Conservation (phyloP, 345 rosid species). For the Nephelium lappaceum region DNA sequence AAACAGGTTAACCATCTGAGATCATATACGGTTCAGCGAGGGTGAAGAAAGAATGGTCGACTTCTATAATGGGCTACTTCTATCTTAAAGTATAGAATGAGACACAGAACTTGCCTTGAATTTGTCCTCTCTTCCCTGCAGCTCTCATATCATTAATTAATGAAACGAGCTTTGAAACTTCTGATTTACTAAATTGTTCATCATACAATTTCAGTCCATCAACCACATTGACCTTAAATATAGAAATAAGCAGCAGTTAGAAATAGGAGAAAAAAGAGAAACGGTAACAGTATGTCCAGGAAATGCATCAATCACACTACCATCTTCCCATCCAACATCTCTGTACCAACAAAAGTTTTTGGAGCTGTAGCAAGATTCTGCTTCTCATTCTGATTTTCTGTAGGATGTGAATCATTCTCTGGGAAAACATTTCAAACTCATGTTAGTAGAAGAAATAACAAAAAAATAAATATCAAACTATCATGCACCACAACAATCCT, state of each 20-base stretch:
- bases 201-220: constrained; percentile 89
- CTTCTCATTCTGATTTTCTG: constrained; percentile 45
- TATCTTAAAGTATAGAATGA: neutral
- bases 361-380: constrained; percentile 44
- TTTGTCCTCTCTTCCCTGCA: constrained; percentile 79
- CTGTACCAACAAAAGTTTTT: constrained; percentile 62
- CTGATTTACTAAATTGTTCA: constrained; percentile 49
- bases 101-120: constrained; percentile 68
- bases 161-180: constrained; percentile 69
- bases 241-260: constrained; percentile 14
- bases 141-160: constrained; percentile 70
- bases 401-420: constrained; percentile 48
- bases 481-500: neutral
- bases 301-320: constrained; percentile 35
- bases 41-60: neutral
- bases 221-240: constrained; percentile 79
- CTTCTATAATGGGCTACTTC: neutral
- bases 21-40: neutral
- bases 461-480: neutral
- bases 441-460: neutral
- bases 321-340: constrained; percentile 72
- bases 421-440: constrained; percentile 24
- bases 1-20: neutral
- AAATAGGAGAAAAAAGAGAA: constrained; percentile 15
- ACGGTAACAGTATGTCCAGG: neutral